phyloP scores from a whole-genome alignment of 2,329 filamentous ascomycete species.

The Ambrosiella xylebori region DNA sequence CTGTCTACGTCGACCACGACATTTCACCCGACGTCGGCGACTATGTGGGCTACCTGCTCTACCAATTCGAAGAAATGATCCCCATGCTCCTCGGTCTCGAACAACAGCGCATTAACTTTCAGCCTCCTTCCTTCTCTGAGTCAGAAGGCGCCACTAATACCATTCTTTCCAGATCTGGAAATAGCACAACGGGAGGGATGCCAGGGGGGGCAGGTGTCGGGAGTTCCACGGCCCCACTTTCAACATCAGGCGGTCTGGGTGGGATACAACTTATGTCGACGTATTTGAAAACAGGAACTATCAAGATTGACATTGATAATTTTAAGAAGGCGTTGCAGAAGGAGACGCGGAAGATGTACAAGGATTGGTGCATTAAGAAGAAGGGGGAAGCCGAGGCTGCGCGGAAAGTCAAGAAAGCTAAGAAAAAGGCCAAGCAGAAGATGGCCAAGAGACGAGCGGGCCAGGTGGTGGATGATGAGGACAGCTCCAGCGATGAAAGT shows the following conservation, averaged over 20 bases:
- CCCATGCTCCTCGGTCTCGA: neutral
- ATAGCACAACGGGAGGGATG: neutral
- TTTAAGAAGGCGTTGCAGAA: slow-evolving; percentile 5
- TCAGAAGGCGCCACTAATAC: neutral
- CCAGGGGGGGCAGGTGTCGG: no score
- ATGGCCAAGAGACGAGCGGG: neutral
- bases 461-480: neutral
- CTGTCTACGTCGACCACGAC: slow-evolving; percentile 15
- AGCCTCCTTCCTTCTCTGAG: neutral
- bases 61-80: slow-evolving; percentile 3
- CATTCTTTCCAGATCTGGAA: neutral
- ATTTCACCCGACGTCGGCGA: slow-evolving; percentile 14
- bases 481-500: neutral
- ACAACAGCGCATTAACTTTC: neutral
- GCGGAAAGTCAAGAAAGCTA: slow-evolving; percentile 1
- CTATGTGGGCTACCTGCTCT: slow-evolving; percentile 13
- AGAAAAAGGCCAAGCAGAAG: neutral
- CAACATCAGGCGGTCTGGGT: neutral
- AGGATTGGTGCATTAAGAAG: slow-evolving; percentile 9
- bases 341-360: slow-evolving; percentile 6
- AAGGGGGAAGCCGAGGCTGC: slow-evolving; percentile 3
- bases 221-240: neutral
- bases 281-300: neutral
- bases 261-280: neutral
- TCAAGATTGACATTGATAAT: slow-evolving; percentile 1